Evolutionary conservation across 495 filamentous ascomycete species (phyloP).

Genomic region (Podospora bellae-mahoneyi): DNA sequence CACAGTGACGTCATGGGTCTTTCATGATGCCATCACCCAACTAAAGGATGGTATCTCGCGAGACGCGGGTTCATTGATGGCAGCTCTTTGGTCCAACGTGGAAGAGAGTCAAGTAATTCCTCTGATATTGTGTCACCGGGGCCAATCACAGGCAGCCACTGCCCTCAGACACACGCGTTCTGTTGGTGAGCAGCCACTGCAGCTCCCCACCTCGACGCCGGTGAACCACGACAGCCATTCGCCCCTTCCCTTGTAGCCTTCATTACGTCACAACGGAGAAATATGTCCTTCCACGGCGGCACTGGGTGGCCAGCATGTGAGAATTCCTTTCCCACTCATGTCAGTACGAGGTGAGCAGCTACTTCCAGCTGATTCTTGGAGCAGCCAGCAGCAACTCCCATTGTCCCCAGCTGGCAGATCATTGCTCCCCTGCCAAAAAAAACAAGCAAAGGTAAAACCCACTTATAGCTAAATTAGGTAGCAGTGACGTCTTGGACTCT

Average conservation of each 20-base stretch:
- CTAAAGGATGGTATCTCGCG: neutral
- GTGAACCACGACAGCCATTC: neutral
- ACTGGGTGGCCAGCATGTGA: neutral
- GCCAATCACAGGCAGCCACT: neutral
- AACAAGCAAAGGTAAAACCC: neutral
- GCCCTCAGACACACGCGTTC: neutral
- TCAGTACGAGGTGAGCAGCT: neutral
- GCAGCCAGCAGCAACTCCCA: neutral
- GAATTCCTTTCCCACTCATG: neutral
- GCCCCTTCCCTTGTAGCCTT: neutral
- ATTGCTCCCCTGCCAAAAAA: neutral
- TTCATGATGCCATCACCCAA: neutral
- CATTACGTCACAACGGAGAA: neutral
- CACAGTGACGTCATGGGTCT: neutral
- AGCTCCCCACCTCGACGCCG: neutral
- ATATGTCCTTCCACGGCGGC: neutral
- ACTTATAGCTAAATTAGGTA: slow-evolving; percentile 6
- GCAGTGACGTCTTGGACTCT: slow-evolving; percentile 30
- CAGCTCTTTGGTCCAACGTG: neutral
- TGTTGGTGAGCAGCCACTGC: neutral
- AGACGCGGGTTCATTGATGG: neutral
- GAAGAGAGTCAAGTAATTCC: no score
- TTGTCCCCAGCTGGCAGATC: neutral
- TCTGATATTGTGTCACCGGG: neutral
- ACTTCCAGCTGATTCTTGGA: neutral